Base-by-base conservation (phyloP, 805 yeast species). In the Priceomyces medius region DNA sequence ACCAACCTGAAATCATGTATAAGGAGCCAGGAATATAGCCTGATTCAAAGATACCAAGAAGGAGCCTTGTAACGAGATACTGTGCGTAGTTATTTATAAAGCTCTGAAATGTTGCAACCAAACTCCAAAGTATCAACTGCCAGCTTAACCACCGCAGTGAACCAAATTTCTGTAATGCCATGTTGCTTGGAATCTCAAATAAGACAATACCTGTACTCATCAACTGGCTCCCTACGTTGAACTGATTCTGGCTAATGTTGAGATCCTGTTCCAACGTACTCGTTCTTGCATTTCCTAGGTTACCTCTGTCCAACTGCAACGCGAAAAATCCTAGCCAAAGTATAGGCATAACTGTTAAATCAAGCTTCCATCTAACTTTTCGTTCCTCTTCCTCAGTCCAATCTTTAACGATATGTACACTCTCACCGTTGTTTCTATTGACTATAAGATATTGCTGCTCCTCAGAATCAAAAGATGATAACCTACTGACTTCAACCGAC, bases 21-120 rank as follows among this genome's bases (percentile, higher is more conserved):
- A 69, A 63, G 7, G 65, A 61, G 7, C 66, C 55, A 1, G 76
- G 73, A 53, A 66, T 74, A 5, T 66, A 61, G 12, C 73, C 62
- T 29, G 74, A 71, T 42, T 69, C 76, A 31, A 71, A 64, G n/a
- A 71, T 50, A 2, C 79, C 80, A 36, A 72, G 54, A 23, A 73
- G 48, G 43, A 71, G 71, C 16, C 77, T 59, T 14, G 42, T 42
- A 7, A 23, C 45, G n/a, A 42, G 23, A 23, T 20, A 42, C 2
- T 35, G 16, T 17, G 20, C 26, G 23, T 42, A 33, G 18, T 33
- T 31, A 4, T 14, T 42, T 10, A 33, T 28, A 21, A 20, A 37
- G 3, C 41, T 21, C 18, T 41, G 44, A 13, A 37, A 36, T 10
- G 38, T 37, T 12, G 44, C 45, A 37, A 34, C 31, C 14, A 41